Base-by-base conservation (phyloP, 2,329 filamentous ascomycete genomes). In the Raffaelea arxii region DNA sequence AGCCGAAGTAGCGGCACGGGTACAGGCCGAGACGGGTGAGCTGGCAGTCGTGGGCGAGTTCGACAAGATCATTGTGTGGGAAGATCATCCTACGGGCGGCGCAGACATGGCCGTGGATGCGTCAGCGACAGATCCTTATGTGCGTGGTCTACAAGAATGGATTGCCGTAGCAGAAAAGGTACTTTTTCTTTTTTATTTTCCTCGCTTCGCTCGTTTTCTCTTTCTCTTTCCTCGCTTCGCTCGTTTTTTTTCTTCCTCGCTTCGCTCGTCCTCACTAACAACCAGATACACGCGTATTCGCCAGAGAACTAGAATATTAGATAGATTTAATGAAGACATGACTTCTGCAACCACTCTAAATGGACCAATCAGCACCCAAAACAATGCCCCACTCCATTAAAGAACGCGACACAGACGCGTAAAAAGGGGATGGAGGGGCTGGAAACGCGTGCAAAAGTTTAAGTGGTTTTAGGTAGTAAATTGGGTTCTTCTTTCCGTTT, bases 131-230 rank as follows among this genome's bases (percentile, higher is more conserved):
- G 87, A 95, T 63, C 69, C 75, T 1, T 92, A 88, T 60, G 69
- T 86, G 4, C 82, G 84, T 59, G 80, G 83, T 0, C 67, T 94
- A 38, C 75, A 82, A 54, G 89, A 95, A 63, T 95, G 89, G 88
- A 70, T 94, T 48, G 69, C 71, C 11, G 78, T 90, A 60, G 78
- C 88, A 11, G 77, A 82, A 7, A 48, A 57, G 51, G 54, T 53
- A 30, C 9, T 30, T 30, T 30, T 30, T 9, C 16, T 25, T 16
- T 23, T 14, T 6, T 27, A 11, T 25, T 39, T 7, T 30, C 3
- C 32, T 32, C 27, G 10, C 9, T 39, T 19, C 3, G 38, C 32
- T 24, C 3, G 22, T 16, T 25, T 3, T 30, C 22, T 19, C 18
- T 30, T 21, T 11, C 40, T 19, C 14, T 18, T 6, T 25, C n/a